A percentile compares a stretch with the other conserved stretches of the same genome.
These are phyloP conservation scores for Verticillium albo-atrum DNA, from an alignment of 2,329 filamentous ascomycete species.

Conservation along the genomic window DNA sequence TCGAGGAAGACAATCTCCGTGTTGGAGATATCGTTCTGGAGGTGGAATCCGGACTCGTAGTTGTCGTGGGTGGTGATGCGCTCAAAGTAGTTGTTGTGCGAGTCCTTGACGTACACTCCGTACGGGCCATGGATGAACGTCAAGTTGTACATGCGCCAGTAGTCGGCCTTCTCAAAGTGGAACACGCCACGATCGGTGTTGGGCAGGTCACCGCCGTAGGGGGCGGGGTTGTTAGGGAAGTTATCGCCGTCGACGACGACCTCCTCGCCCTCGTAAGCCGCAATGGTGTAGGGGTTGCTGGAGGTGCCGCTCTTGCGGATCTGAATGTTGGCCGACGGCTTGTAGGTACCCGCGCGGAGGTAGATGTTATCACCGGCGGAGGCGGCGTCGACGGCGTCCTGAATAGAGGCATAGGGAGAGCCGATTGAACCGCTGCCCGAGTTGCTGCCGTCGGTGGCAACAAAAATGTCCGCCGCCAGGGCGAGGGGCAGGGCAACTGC, in stretches of 20 bases:
- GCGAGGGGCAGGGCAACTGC: constrained; percentile 8
- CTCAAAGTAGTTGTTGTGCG: constrained; percentile 29
- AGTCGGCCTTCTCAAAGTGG: constrained; percentile 33
- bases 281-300: constrained; percentile 33
- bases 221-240: constrained; percentile 33
- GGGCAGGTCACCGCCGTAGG: constrained; percentile 30
- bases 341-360: constrained; percentile 30
- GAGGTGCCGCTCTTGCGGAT: constrained; percentile 37
- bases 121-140: constrained; percentile 29
- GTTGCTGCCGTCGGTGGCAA: constrained; percentile 36
- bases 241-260: constrained; percentile 41
- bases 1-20: constrained; percentile 31
- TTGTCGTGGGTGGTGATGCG: constrained; percentile 28
- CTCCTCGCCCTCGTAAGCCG: constrained; percentile 34
- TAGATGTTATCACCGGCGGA: constrained; percentile 35
- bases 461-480: constrained; percentile 33
- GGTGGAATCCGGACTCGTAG: constrained; percentile 31
- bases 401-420: constrained; percentile 39
- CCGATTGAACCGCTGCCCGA: constrained; percentile 29
- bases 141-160: constrained; percentile 31
- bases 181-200: constrained; percentile 38
- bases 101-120: constrained; percentile 27
- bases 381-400: constrained; percentile 38
- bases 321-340: constrained; percentile 40
- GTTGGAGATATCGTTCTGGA: constrained; percentile 19